phyloP scores from a whole-genome alignment of 371 early-diverging fungal genomes.

The Dichotomocladium elegans region DNA sequence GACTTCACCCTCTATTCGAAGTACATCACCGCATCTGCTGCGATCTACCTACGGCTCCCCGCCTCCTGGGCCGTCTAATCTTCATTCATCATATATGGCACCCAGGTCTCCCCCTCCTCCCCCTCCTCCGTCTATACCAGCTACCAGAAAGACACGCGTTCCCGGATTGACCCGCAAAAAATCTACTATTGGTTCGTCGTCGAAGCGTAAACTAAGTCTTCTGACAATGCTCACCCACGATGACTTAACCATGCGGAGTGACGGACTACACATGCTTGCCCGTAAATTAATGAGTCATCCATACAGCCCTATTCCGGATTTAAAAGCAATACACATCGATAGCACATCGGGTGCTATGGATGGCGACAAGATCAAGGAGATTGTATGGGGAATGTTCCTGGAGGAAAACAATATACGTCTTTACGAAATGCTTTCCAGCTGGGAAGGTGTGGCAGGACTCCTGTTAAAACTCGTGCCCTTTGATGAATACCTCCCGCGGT shows the following conservation, averaged over 20 bases:
- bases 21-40: slow-evolving; percentile 84
- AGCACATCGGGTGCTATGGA: slow-evolving; percentile 17
- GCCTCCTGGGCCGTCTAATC: slow-evolving; percentile 20
- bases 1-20: slow-evolving; percentile 95
- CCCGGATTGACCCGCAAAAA: slow-evolving; percentile 33
- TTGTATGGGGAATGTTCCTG: slow-evolving; percentile 20
- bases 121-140: slow-evolving; percentile 10
- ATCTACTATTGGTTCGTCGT: slow-evolving; percentile 19
- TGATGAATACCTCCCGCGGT: slow-evolving; percentile 32
- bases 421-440: slow-evolving; percentile 27
- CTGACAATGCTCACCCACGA: slow-evolving; percentile 27
- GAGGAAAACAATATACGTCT: slow-evolving; percentile 20
- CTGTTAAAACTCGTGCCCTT: slow-evolving; percentile 32
- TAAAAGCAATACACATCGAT: slow-evolving; percentile 24
- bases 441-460: slow-evolving; percentile 31
- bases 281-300: slow-evolving; percentile 24
- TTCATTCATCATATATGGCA: slow-evolving; percentile 10
- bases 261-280: slow-evolving; percentile 26
- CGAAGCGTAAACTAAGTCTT: slow-evolving; percentile 32
- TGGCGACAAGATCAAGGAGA: slow-evolving; percentile 23
- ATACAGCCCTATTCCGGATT: slow-evolving; percentile 10
- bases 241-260: slow-evolving; percentile 21
- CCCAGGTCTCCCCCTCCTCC: slow-evolving; percentile 10
- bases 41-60: slow-evolving; percentile 16
- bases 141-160: slow-evolving; percentile 31